phyloP scores from a whole-genome alignment of 2,329 filamentous ascomycete genomes.

The Cyphellophora europaea region DNA sequence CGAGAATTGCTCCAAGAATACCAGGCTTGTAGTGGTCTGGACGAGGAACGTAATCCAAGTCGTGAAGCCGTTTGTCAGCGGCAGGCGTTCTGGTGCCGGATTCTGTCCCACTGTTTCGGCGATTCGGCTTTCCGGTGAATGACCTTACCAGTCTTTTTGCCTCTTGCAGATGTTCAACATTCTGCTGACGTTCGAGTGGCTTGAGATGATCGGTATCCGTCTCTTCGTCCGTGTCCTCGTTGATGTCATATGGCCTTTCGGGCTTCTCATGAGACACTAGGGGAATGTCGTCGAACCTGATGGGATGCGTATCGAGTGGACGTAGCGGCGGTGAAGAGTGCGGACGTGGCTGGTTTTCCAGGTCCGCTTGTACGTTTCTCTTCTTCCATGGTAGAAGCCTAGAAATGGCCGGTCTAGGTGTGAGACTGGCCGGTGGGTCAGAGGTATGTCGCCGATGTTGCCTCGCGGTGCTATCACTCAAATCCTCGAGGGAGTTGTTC shows the following conservation, averaged over 20 bases:
- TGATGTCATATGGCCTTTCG: constrained; percentile 16
- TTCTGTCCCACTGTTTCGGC: constrained; percentile 6
- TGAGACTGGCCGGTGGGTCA: no score
- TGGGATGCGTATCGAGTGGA: background rate
- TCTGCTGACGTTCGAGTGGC: constrained; percentile 6
- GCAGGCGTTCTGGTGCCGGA: constrained; percentile 13
- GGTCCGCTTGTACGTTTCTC: background rate
- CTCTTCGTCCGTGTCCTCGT: constrained; percentile 18
- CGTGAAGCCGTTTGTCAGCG: constrained; percentile 13
- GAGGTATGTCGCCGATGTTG: no score
- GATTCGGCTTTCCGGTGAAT: constrained; percentile 8
- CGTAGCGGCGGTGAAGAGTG: background rate
- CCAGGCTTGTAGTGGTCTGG: constrained; percentile 16
- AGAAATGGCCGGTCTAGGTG: background rate
- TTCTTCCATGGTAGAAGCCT: background rate
- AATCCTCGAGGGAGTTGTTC: background rate
- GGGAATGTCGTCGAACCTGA: constrained; percentile 17
- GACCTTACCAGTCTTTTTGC: constrained; percentile 12
- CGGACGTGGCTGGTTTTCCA: no score
- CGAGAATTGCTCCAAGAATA: constrained; percentile 13
- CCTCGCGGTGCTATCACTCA: background rate
- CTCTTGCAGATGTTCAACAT: constrained; percentile 15
- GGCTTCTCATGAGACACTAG: constrained; percentile 15
- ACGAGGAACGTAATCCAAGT: constrained; percentile 14
- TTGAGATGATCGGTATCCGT: constrained; percentile 10